A percentile compares a stretch with the other conserved stretches of the same genome.
These are phyloP conservation scores for Aspergillus nomiae DNA, from an alignment of 2,329 filamentous ascomycete species.

Conservation along the genomic window DNA sequence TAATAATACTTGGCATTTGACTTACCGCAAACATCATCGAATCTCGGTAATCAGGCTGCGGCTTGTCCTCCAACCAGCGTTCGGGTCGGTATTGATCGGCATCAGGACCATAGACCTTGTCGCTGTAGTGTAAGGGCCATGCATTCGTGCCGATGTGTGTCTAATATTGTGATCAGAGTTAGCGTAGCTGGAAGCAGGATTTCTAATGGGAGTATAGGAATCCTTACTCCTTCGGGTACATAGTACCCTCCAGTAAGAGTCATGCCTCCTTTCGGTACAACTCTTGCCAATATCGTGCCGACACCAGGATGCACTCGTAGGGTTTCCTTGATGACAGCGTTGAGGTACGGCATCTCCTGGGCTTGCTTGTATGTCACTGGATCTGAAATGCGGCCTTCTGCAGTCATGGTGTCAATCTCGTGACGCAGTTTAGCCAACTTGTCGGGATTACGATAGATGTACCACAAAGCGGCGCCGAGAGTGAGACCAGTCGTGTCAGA, in stretches of 20 bases:
- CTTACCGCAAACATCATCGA: constrained; percentile 2
- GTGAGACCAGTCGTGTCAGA: constrained; percentile 21
- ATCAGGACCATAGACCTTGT: not conserved
- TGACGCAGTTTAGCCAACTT: constrained; percentile 35
- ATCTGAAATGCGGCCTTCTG: constrained; percentile 7
- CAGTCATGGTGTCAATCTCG: constrained; percentile 25
- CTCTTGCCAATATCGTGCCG: constrained; percentile 13
- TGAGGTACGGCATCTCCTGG: constrained; percentile 26
- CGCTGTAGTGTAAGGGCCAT: not conserved
- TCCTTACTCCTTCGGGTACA: not conserved
- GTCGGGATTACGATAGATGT: constrained; percentile 13
- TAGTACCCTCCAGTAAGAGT: not conserved
- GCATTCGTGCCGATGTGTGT: not conserved
- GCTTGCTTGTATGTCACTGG: constrained; percentile 20
- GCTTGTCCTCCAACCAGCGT: constrained; percentile 1
- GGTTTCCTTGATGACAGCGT: constrained; percentile 30
- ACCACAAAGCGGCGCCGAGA: constrained; percentile 17
- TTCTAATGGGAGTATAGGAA: rapidly evolving
- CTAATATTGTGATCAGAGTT: not conserved
- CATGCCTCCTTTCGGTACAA: constrained; percentile 2
- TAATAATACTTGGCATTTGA: not conserved
- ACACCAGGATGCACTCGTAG: constrained; percentile 38
- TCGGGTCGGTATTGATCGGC: constrained; percentile 1
- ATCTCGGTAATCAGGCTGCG: not conserved
- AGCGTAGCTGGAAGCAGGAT: not conserved